Percentiles rank a stretch among this genome's conserved stretches.
These are phyloP conservation scores for Pseudocercospora fuligena DNA, from an alignment of 2,329 filamentous ascomycete species.

Conservation along the genomic window DNA sequence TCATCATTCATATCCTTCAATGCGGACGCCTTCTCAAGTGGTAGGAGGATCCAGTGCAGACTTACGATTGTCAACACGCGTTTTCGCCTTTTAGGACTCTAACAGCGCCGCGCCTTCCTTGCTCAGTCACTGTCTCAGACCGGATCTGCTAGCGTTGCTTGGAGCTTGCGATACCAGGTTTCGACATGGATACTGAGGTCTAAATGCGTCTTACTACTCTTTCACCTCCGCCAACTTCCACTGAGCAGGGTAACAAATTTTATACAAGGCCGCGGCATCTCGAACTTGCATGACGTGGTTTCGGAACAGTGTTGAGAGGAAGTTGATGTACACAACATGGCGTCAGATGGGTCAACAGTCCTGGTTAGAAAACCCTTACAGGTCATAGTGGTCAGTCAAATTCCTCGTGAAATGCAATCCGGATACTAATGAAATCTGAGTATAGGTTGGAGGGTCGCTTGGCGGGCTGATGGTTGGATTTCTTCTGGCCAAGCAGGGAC, in stretches of 20 bases:
- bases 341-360: not conserved
- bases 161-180: not conserved
- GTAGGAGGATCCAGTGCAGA: not conserved
- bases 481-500: conserved; percentile 48
- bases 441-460: conserved; percentile 49
- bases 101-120: not conserved
- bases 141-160: not conserved
- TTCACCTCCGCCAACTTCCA: not conserved
- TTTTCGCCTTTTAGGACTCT: not conserved
- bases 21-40: not conserved
- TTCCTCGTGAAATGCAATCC: no score
- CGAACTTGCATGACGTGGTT: no score
- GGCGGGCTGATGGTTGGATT: conserved; percentile 49
- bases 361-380: not conserved
- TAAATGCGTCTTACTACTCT: not conserved
- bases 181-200: not conserved
- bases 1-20: not conserved
- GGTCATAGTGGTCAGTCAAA: not conserved
- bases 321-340: not conserved
- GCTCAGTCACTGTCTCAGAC: not conserved
- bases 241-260: not conserved
- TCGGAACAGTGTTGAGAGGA: not conserved
- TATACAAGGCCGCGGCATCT: no score
- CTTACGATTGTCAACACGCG: no score
- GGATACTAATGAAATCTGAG: no score